These are phyloP conservation scores for Durio zibethinus DNA, from an alignment of 345 rosid genomes.

Conservation along the genomic window DNA sequence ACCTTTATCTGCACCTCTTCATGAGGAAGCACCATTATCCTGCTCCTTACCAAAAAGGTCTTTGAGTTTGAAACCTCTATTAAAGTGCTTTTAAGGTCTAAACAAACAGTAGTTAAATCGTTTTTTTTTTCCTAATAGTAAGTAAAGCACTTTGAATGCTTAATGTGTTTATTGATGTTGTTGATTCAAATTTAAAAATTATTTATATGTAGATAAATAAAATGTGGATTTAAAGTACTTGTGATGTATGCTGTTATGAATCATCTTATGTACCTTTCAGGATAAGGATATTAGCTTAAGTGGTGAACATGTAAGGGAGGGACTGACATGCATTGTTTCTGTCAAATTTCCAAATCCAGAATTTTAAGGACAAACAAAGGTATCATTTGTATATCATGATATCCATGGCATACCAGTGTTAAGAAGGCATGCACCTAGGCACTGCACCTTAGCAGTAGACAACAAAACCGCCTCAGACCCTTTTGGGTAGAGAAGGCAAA, in stretches of 20 bases:
- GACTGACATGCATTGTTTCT: conserved; percentile 90
- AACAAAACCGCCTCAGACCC: no score
- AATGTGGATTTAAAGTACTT: not conserved
- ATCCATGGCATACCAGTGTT: not conserved
- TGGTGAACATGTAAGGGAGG: conserved; percentile 98
- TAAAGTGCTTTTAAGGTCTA: not conserved
- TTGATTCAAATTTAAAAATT: not conserved
- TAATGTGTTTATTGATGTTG: not conserved
- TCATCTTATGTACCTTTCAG: conserved; percentile 41
- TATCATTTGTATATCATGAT: conserved; percentile 26
- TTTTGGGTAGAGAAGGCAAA: no score
- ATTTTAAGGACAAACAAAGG: conserved; percentile 99
- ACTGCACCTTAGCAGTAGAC: no score
- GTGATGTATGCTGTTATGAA: conserved; percentile 7
- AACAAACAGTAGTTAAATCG: conserved; percentile 2
- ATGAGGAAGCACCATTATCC: not conserved
- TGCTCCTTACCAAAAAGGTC: not conserved
- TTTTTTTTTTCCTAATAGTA: not conserved
- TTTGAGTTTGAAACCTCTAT: not conserved
- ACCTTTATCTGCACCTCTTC: not conserved
- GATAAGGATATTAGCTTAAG: conserved; percentile 88
- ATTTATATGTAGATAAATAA: not conserved
- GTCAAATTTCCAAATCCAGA: conserved; percentile 97
- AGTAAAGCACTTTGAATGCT: not conserved
- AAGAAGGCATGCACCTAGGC: no score